Conservation (phyloP, 2,329 filamentous ascomycete species). For the Onygena corvina region DNA sequence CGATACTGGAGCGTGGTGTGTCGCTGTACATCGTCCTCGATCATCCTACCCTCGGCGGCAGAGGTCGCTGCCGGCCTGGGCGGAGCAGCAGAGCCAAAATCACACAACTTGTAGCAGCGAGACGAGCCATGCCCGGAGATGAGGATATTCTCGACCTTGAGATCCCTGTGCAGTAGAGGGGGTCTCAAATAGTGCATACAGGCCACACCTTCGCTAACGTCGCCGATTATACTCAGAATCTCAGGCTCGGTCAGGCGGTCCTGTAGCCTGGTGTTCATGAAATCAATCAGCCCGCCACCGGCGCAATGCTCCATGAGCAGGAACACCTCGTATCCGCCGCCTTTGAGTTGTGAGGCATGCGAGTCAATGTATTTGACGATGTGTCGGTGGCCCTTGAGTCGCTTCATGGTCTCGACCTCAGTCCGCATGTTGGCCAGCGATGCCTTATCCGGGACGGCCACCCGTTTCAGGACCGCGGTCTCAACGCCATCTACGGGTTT, state of each 20-base stretch:
- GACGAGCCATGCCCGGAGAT: conserved; percentile 59
- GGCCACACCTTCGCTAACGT: conserved; percentile 89
- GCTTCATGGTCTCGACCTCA: conserved; percentile 99
- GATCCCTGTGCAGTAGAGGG: conserved; percentile 76
- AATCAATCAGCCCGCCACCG: conserved; percentile 92
- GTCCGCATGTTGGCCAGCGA: conserved; percentile 90
- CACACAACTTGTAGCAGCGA: conserved; percentile 85
- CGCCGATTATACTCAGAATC: conserved; percentile 91
- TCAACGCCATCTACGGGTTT: conserved; percentile 66
- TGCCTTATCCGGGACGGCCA: conserved; percentile 93
- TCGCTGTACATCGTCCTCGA: conserved; percentile 93
- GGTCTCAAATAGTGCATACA: conserved; percentile 99
- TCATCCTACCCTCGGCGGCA: conserved; percentile 74
- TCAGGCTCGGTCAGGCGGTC: conserved; percentile 94
- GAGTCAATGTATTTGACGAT: conserved; percentile 99
- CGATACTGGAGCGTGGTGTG: conserved; percentile 96
- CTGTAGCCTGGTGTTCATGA: conserved; percentile 97
- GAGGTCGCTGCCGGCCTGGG: conserved; percentile 76
- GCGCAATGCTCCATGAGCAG: conserved; percentile 96
- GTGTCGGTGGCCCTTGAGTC: conserved; percentile 85
- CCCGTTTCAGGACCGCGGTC: conserved; percentile 77
- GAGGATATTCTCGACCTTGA: conserved; percentile 96
- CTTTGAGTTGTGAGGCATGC: conserved; percentile 84
- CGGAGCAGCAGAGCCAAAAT: conserved; percentile 85
- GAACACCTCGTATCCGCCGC: conserved; percentile 94